Evolutionary conservation across 2,329 filamentous ascomycete species (phyloP).

Genomic region (Neonectria ditissima): DNA sequence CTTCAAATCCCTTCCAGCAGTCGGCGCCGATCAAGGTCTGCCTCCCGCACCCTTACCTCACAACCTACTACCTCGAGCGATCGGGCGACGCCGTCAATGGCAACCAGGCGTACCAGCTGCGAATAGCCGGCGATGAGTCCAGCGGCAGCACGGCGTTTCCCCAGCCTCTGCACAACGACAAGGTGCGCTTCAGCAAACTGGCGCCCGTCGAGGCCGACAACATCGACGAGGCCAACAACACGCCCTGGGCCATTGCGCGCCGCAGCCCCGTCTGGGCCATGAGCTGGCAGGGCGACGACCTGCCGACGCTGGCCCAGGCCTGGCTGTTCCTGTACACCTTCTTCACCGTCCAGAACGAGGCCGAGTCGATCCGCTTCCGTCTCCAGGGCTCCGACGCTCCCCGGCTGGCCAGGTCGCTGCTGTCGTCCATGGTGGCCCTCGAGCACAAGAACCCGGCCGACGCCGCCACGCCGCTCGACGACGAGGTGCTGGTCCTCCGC

Average conservation of each 20-base stretch:
- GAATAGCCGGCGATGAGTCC: conserved; percentile 33
- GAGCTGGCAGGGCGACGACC: conserved; percentile 52
- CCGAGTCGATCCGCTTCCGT: conserved; percentile 41
- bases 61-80: conserved; percentile 41
- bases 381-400: conserved; percentile 35
- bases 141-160: conserved; percentile 36
- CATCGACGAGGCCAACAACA: conserved; percentile 47
- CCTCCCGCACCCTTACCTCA: conserved; percentile 37
- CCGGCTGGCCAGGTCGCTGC: conserved; percentile 48
- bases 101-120: conserved; percentile 36
- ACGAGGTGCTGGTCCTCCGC: conserved; percentile 57
- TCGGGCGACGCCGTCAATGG: conserved; percentile 27
- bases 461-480: conserved; percentile 47
- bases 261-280: conserved; percentile 59
- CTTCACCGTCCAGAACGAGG: conserved; percentile 49
- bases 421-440: conserved; percentile 53
- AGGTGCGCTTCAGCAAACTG: conserved; percentile 35
- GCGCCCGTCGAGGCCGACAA: conserved; percentile 38
- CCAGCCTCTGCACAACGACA: conserved; percentile 36
- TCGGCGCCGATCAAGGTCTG: conserved; percentile 58
- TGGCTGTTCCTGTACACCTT: conserved; percentile 64
- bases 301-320: conserved; percentile 58
- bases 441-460: conserved; percentile 54
- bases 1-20: conserved; percentile 38
- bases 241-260: conserved; percentile 62